Evolutionary conservation across 2,329 filamentous ascomycete species (phyloP), one percentile per base, ranked within the genome.

Genomic region (Nemania serpens): DNA sequence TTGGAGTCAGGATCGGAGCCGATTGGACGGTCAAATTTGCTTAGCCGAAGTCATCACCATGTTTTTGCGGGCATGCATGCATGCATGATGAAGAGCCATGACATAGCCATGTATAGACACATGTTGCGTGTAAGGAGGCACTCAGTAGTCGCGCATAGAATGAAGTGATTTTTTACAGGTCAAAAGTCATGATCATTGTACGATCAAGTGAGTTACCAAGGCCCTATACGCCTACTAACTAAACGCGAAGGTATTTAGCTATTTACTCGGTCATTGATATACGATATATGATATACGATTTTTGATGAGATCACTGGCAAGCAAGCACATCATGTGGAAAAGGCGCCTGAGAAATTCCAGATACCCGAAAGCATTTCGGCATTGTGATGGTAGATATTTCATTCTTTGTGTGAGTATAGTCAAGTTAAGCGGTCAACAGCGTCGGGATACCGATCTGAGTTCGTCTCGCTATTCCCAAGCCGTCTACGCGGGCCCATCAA

Each of bases 1-100:
- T 86, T 5, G 82, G 79, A 7, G 80, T 78, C 17, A 76, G 75
- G 55, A 81, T 86, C 63, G 82, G 81, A 10, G 79, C 78, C 33
- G 82, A 86, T 73, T 87, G 83, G 82, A 81, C 69, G 59, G 65
- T 78, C 46, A 69, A 72, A 17, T 74, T 80, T 67, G 71, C 71
- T 18, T 79, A 64, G 41, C 1, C 41, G 18, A 37, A 18, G 17
- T 33, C 17, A 17, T 37, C 42, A 33, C 25, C 9, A 18, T 45
- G 22, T 39, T 20, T 33, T 55, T 45, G 11, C 5, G n/a, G 39
- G 48, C 17, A 49, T 42, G 36, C 36, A 39, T 39, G 36, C 36
- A 29, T 29, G 5, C 37, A 39, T 18, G 29, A 58, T 50, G 37
- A 53, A 25, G 13, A 10, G 17, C 13, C 33, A 22, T 51, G 53